Evolutionary conservation across 2,329 filamentous ascomycete species (phyloP), one percentile per base, ranked within the genome.

Genomic region (Fusarium sulawesiense): DNA sequence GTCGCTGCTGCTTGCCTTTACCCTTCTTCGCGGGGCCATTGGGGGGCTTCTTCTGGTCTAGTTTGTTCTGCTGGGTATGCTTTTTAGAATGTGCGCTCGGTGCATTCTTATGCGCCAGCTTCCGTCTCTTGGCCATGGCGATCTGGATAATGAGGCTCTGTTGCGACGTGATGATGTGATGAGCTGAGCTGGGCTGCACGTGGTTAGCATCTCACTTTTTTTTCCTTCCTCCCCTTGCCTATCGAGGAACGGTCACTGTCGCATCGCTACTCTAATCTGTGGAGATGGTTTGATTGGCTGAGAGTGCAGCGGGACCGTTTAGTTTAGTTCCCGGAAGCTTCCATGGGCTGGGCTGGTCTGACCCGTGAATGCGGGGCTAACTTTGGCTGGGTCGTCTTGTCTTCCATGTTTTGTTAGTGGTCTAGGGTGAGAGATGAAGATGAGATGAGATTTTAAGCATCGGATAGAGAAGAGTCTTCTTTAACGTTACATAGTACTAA

Each of bases 51-150:
- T 68, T 70, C 30, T 70, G 59, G 14, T 66, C 72, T 10, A 53
- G 21, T 49, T 63, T 72, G n/a, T 63, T 64, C 27, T 73, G 56
- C 9, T 71, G 67, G 9, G 64, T 54, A 45, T 59, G 60, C 23
- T 71, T 76, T 61, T 74, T 72, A 7, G 71, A 56, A 11, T 67
- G 64, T 34, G 50, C 49, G 37, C 55, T 68, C 6, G 63, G 54
- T 57, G 77, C 61, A 51, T 58, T 56, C 58, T 67, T 72, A 53
- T 67, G 77, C 61, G 71, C 67, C 57, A 82, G 78, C 79, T 84
- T 85, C 68, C 81, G 82, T 74, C 83, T 84, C 68, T 80, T 83
- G 56, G 72, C 77, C 80, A 82, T 83, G 44, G 54, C 45, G 46
- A 45, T 41, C 27, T 47, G n/a, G 7, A 40, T 23, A 37, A 51